Conservation (phyloP, 1,284 basidiomycete species). For the Puccinia brachypodii region DNA sequence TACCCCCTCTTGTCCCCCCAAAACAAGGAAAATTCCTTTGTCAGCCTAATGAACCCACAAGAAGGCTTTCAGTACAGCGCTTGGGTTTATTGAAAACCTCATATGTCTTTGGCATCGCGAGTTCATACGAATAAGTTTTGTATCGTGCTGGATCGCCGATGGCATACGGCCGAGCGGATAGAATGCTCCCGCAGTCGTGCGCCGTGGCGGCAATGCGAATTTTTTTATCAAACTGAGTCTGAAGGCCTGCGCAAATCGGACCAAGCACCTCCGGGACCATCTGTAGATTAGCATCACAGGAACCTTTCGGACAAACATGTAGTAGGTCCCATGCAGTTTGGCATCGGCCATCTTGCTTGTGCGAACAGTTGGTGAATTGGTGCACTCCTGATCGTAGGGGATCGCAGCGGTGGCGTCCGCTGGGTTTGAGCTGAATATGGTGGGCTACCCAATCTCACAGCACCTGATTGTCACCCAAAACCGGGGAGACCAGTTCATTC, state of each 20-base stretch:
- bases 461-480: too few species aligned
- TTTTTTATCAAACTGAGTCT: not conserved
- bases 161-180: not conserved
- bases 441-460: too few species aligned
- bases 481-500: too few species aligned
- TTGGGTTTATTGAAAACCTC: not conserved
- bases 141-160: not conserved
- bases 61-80: too few species aligned
- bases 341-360: too few species aligned
- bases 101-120: not conserved
- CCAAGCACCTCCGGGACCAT: not conserved
- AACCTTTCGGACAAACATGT: not conserved
- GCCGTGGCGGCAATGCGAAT: too few species aligned
- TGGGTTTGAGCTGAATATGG: not conserved
- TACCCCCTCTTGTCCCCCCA: too few species aligned
- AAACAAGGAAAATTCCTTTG: too few species aligned
- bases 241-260: too few species aligned
- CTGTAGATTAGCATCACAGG: not conserved
- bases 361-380: too few species aligned
- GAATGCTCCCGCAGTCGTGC: not conserved
- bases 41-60: too few species aligned
- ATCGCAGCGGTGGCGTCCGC: not conserved
- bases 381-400: not conserved
- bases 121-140: not conserved
- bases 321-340: not conserved